phyloP scores from a whole-genome alignment of 140 eudicot species.

The Ambrosia hybrid region DNA sequence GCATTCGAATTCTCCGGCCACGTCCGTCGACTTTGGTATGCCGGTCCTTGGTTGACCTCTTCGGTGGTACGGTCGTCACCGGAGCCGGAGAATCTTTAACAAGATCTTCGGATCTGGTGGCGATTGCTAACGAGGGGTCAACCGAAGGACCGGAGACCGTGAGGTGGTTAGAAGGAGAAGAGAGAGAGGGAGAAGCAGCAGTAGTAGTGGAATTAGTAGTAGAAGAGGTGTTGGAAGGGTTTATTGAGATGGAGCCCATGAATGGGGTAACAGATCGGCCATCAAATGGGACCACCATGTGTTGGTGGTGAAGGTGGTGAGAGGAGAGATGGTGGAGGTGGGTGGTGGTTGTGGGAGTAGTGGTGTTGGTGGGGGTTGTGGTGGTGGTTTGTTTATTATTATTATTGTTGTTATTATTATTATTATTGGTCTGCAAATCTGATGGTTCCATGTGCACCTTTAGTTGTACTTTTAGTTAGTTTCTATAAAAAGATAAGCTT shows the following conservation, averaged over 20 bases:
- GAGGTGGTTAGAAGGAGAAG: conserved; percentile 29
- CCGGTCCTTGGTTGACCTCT: conserved; percentile 70
- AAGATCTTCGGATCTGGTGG: conserved; percentile 58
- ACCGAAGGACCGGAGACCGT: conserved; percentile 29
- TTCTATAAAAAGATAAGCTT: conserved; percentile 27
- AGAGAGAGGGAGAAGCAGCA: conserved; percentile 21
- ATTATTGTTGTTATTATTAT: conserved; percentile 10
- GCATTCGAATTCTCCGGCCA: conserved; percentile 85
- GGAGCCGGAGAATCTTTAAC: conserved; percentile 31
- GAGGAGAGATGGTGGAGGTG: conserved; percentile 29
- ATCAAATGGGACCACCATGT: conserved; percentile 47
- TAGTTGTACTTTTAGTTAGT: conserved; percentile 17
- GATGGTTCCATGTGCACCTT: conserved; percentile 63
- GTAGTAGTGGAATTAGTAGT: not conserved
- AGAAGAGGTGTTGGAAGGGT: conserved; percentile 18
- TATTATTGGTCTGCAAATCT: conserved; percentile 52
- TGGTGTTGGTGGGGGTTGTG: conserved; percentile 24
- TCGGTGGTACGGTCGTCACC: conserved; percentile 30
- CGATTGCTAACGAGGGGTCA: conserved; percentile 69
- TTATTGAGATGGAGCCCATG: conserved; percentile 56
- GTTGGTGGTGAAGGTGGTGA: conserved; percentile 37
- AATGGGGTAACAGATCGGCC: conserved; percentile 51
- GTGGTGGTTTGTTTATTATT: conserved; percentile 21
- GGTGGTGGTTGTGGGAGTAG: conserved; percentile 29
- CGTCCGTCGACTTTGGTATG: conserved; percentile 87